These are phyloP conservation scores for Bipolaris victoriae DNA, from an alignment of 2,329 filamentous ascomycete species.

Conservation along the genomic window DNA sequence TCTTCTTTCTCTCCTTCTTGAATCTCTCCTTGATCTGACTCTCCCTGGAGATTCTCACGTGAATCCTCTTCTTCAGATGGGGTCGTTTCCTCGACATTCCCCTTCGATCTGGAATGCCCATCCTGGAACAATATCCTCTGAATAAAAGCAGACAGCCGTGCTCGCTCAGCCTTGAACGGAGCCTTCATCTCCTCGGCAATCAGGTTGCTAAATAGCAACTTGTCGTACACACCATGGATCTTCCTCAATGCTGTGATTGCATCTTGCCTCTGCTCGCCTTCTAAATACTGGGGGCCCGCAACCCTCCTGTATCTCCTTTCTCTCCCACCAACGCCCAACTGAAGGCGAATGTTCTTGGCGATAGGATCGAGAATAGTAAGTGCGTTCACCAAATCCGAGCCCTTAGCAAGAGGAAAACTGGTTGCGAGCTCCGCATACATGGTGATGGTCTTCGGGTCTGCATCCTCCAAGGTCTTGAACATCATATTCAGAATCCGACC, in stretches of 20 bases:
- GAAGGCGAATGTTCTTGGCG: slow-evolving; percentile 36
- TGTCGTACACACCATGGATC: slow-evolving; percentile 41
- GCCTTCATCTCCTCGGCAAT: slow-evolving; percentile 37
- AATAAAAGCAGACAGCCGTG: slow-evolving; percentile 36
- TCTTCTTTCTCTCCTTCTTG: neutral
- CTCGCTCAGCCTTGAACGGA: slow-evolving; percentile 35
- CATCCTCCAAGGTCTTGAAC: slow-evolving; percentile 35
- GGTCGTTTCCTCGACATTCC: neutral
- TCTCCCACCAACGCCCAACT: slow-evolving; percentile 36
- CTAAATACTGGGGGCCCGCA: slow-evolving; percentile 23
- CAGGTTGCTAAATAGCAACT: slow-evolving; percentile 38
- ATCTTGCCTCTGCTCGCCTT: slow-evolving; percentile 30
- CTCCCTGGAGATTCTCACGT: slow-evolving; percentile 17
- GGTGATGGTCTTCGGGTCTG: slow-evolving; percentile 36
- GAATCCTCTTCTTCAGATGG: slow-evolving; percentile 17
- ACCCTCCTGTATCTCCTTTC: slow-evolving; percentile 1
- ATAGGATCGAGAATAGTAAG: slow-evolving; percentile 36
- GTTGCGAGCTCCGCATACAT: slow-evolving; percentile 42
- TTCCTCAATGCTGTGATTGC: slow-evolving; percentile 35
- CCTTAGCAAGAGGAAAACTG: slow-evolving; percentile 37
- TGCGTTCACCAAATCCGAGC: slow-evolving; percentile 37
- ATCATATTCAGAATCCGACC: slow-evolving; percentile 64
- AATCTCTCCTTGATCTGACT: neutral
- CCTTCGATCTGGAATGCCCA: slow-evolving; percentile 1
- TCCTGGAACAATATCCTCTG: slow-evolving; percentile 26